Evolutionary conservation across 495 filamentous ascomycete species (phyloP).

Genomic region (Copromyces sp.): DNA sequence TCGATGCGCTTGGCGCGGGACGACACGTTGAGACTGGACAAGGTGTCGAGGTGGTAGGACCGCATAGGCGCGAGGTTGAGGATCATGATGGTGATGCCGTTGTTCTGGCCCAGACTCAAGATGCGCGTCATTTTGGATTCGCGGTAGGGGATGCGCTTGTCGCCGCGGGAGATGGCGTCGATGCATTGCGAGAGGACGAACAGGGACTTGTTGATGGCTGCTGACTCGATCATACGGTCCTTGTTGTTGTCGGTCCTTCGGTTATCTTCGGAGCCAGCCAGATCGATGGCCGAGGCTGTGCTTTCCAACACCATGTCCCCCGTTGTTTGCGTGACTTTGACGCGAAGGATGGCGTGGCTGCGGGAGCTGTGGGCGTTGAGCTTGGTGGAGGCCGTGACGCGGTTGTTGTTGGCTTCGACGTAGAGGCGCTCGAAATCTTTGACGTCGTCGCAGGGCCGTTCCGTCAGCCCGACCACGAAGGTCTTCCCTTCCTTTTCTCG

Average conservation of each 20-base stretch:
- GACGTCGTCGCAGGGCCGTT: conserved; percentile 70
- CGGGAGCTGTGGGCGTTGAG: conserved; percentile 91
- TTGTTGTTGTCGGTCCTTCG: conserved; percentile 88
- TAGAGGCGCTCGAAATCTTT: conserved; percentile 92
- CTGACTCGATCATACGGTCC: conserved; percentile 87
- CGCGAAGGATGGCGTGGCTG: conserved; percentile 86
- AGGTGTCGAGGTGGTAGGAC: conserved; percentile 86
- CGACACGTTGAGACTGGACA: conserved; percentile 89
- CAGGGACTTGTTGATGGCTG: conserved; percentile 95
- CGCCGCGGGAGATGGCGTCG: conserved; percentile 68
- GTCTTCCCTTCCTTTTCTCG: conserved; percentile 87
- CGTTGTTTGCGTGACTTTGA: conserved; percentile 70
- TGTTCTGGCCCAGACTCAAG: conserved; percentile 85
- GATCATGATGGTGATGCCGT: conserved; percentile 93
- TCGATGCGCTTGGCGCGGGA: conserved; percentile 96
- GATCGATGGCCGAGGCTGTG: conserved; percentile 87
- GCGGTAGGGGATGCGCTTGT: conserved; percentile 77
- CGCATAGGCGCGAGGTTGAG: conserved; percentile 80
- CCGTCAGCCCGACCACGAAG: conserved; percentile 81
- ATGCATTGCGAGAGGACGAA: conserved; percentile 95
- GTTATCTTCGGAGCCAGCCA: conserved; percentile 96
- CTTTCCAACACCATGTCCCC: conserved; percentile 62
- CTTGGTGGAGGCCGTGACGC: conserved; percentile 88
- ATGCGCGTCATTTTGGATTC: conserved; percentile 98
- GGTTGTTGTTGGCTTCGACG: conserved; percentile 87